Base-by-base conservation (phyloP, 2,329 filamentous ascomycete species). In the Penicillium sp. region DNA sequence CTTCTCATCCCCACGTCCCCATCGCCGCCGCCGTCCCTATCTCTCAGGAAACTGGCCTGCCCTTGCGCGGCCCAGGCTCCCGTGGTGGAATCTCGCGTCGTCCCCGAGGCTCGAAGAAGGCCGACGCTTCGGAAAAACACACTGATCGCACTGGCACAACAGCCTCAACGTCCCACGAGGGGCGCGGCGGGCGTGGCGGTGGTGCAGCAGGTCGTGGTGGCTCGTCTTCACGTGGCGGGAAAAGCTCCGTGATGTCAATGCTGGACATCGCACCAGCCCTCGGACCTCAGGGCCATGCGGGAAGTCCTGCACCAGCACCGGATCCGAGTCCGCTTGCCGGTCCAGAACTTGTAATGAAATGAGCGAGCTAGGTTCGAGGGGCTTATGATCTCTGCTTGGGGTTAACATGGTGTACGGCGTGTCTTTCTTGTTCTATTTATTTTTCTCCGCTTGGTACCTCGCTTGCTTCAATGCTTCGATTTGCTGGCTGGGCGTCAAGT, bases 1-100 rank as follows among this genome's bases (percentile, higher is more conserved):
- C 88, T 22, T 89, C 90, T 35, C 84, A 90, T 48, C 90, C 90
- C 55, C 90, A 91, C 60, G 89, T 90, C 42, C 82, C 85, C 11
- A 88, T 90, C 0, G 86, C 89, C 12, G 84, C 92, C 64, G 96
- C 96, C 74, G 91, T 92, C 54, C 88, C 93, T 43, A 90, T 95
- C 67, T 96, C 91, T 20, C 96, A 96, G 74, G 90, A 91, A 51
- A 92, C 96, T 71, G 91, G 91, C 69, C 89, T 90, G 62, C 87
- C 90, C 68, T 86, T 92, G 11, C 75, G 76, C 54, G 84, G 84
- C 49, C 87, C 89, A 10, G 89, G 89, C n/a, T 91, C 90, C 38
- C 85, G 91, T 43, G 90, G 90, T 54, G 90, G 90, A 47, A 83
- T 89, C 0, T 86, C 89, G 20, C 84, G 92, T 67, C 96, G 96